phyloP scores from a whole-genome alignment of 1,139 yeast genomes.

The Nadsonia starkeyi-henricii region DNA sequence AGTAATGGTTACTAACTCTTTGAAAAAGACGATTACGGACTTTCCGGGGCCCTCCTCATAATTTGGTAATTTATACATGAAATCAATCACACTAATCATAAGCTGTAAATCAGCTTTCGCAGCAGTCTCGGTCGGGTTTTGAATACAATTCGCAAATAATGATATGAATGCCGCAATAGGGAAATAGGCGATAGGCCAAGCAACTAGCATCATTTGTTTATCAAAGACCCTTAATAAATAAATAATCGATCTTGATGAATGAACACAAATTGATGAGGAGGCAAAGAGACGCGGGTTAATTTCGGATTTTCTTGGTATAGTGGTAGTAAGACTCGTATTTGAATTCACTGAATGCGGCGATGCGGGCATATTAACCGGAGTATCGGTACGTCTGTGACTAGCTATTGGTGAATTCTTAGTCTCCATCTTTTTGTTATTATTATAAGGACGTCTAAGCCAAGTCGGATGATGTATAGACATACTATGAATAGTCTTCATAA shows the following conservation, averaged over 20 bases:
- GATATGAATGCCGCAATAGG: constrained; percentile 16
- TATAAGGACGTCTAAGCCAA: background rate
- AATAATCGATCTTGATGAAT: constrained; percentile 14
- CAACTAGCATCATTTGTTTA: constrained; percentile 8
- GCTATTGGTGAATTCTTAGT: background rate
- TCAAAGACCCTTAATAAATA: constrained; percentile 8
- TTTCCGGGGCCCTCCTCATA: background rate
- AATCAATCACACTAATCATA: constrained; percentile 8
- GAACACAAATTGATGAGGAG: constrained; percentile 14
- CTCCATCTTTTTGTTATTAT: background rate
- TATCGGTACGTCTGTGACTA: background rate
- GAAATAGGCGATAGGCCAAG: constrained; percentile 11
- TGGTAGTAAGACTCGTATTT: constrained; percentile 5
- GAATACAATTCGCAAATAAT: constrained; percentile 16
- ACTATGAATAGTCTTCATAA: background rate
- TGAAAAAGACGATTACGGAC: background rate
- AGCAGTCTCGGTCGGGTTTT: constrained; percentile 14
- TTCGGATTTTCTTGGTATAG: too few relatives aligned
- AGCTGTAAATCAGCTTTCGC: constrained; percentile 14
- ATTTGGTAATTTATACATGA: background rate
- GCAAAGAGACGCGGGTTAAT: constrained; percentile 12
- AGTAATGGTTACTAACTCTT: background rate
- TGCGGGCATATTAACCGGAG: background rate
- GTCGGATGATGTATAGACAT: background rate
- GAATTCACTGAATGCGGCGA: constrained; percentile 2